These are phyloP conservation scores for Gaeumannomyces tritici DNA, from an alignment of 2,329 filamentous ascomycete genomes.

Conservation along the genomic window DNA sequence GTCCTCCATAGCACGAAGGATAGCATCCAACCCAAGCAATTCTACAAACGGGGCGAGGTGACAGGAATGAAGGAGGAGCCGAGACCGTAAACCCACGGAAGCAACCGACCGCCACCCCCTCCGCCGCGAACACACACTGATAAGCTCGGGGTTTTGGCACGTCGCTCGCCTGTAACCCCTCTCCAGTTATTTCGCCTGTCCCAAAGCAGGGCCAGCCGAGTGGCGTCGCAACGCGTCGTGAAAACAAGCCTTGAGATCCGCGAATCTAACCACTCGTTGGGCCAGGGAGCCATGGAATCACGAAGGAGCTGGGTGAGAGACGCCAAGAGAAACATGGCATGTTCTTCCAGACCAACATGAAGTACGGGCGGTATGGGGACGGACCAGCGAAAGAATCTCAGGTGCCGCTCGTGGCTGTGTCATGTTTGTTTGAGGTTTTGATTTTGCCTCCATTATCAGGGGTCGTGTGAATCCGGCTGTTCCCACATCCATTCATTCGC, in stretches of 20 bases:
- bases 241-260: background rate
- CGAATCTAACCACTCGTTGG: background rate
- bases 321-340: background rate
- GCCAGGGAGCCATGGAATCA: background rate
- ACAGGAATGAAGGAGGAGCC: too few relatives aligned
- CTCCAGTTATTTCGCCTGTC: background rate
- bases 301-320: background rate
- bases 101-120: too few relatives aligned
- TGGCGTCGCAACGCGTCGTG: background rate
- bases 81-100: too few relatives aligned
- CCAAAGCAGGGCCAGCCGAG: background rate
- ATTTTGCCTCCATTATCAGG: background rate
- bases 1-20: too few relatives aligned
- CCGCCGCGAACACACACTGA: too few relatives aligned
- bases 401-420: constrained; percentile 9
- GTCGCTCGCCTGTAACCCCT: too few relatives aligned
- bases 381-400: background rate
- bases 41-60: too few relatives aligned
- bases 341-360: background rate
- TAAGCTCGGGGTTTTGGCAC: too few relatives aligned
- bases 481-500: background rate
- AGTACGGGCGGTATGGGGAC: background rate
- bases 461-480: too few relatives aligned
- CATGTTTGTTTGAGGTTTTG: constrained; percentile 16
- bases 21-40: too few relatives aligned